These are phyloP conservation scores for Stylonectria norvegica DNA, from an alignment of 2,329 filamentous ascomycete species.

Conservation along the genomic window DNA sequence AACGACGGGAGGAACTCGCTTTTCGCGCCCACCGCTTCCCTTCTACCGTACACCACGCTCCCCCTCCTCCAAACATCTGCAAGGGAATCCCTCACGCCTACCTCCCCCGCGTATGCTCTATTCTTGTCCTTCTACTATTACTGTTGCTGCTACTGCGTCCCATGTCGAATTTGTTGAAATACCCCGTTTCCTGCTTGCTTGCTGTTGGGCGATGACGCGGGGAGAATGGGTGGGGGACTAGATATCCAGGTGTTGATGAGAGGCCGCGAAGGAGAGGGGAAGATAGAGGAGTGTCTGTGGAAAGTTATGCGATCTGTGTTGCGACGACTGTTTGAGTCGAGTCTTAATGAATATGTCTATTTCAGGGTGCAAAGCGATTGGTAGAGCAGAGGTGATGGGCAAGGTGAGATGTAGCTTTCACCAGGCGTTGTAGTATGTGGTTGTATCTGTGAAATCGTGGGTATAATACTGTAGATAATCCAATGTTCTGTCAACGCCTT, in stretches of 20 bases:
- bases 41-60: too few species aligned
- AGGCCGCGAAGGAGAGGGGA: constrained; percentile 4
- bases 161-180: constrained; percentile 15
- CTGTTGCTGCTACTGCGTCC: constrained; percentile 5
- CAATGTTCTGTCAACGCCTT: too few species aligned
- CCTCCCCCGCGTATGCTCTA: constrained; percentile 4
- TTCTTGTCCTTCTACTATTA: constrained; percentile 2
- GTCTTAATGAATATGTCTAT: constrained; percentile 24
- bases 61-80: too few species aligned
- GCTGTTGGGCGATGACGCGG: constrained; percentile 4
- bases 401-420: too few species aligned
- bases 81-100: constrained; percentile 6
- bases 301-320: constrained; percentile 5
- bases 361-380: too few species aligned
- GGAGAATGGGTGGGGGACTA: constrained; percentile 1
- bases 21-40: too few species aligned
- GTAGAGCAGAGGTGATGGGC: too few species aligned
- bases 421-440: too few species aligned
- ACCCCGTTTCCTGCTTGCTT: constrained; percentile 13
- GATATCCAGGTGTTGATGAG: too few species aligned
- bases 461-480: too few species aligned
- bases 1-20: too few species aligned
- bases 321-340: constrained; percentile 12
- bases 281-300: constrained; percentile 2
- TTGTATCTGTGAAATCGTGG: too few species aligned